These are phyloP conservation scores for Kwoniella sp. DNA, from an alignment of 768 basidiomycete genomes.

Conservation along the genomic window DNA sequence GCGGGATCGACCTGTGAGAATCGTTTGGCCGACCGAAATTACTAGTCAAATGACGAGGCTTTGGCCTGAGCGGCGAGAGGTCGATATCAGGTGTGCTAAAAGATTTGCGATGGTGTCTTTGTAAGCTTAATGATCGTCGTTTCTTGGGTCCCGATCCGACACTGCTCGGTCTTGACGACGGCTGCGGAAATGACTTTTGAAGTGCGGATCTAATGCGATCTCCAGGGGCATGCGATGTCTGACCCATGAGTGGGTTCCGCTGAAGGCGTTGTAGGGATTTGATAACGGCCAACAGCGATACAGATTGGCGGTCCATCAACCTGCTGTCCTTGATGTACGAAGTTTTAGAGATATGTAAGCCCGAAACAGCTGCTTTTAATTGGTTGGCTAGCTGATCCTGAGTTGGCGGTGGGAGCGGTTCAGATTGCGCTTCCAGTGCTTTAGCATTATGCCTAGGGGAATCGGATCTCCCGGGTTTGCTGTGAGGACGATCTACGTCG, in stretches of 20 bases:
- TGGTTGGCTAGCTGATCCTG: constrained; percentile 22
- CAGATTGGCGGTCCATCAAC: constrained; percentile 6
- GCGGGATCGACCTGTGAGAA: constrained; percentile 5
- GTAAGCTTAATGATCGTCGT: constrained; percentile 9
- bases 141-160: constrained; percentile 7
- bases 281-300: constrained; percentile 23
- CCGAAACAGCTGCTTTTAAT: constrained; percentile 15
- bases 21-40: constrained; percentile 13
- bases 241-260: constrained; percentile 46
- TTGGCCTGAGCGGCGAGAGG: background rate
- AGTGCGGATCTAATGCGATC: constrained; percentile 45
- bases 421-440: constrained; percentile 12
- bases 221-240: constrained; percentile 44
- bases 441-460: background rate
- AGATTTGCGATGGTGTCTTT: background rate
- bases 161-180: constrained; percentile 10
- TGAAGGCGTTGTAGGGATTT: constrained; percentile 27
- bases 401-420: background rate
- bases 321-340: constrained; percentile 10
- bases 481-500: background rate
- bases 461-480: background rate
- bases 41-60: constrained; percentile 13
- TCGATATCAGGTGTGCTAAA: constrained; percentile 10
- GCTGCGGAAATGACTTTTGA: constrained; percentile 13
- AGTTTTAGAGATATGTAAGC: constrained; percentile 19